Evolutionary conservation across 345 rosid species (phyloP).

Genomic region (Aethionema arabicum): DNA sequence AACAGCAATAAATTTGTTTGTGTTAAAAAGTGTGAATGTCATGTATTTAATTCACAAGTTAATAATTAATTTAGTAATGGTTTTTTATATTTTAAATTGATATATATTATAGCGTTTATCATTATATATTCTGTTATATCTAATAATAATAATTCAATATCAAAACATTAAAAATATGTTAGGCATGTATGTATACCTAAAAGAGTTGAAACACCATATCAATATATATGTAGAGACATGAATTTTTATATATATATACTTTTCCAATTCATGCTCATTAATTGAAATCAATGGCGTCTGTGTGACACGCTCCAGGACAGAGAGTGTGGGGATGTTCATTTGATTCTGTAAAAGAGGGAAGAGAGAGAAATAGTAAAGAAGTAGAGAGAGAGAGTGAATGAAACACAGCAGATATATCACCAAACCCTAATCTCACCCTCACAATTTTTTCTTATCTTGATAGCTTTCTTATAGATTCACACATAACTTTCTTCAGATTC

Average conservation of each 20-base stretch:
- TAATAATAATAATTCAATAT: no score
- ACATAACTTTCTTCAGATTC: constrained; percentile 31
- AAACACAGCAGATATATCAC: constrained; percentile 44
- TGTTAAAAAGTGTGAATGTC: no score
- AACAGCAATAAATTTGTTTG: no score
- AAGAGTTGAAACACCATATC: constrained; percentile 10
- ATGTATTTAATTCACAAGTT: no score
- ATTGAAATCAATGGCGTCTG: constrained; percentile 17
- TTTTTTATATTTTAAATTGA: no score
- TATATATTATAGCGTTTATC: no score
- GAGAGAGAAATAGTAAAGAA: constrained; percentile 23
- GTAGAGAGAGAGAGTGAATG: constrained; percentile 27
- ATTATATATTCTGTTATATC: no score
- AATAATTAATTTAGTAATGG: no score
- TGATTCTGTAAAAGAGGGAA: background rate
- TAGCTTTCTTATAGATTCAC: constrained; percentile 30
- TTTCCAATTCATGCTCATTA: background rate
- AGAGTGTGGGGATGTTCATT: constrained; percentile 6
- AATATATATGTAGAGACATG: constrained; percentile 13
- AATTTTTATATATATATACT: background rate
- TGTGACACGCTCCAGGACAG: constrained; percentile 20
- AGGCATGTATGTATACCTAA: constrained; percentile 7
- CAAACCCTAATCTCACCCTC: constrained; percentile 50
- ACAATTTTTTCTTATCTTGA: constrained; percentile 39
- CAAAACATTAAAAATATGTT: background rate